Base-by-base conservation (phyloP, 768 basidiomycete genomes). In the Naganishia randhawae region DNA sequence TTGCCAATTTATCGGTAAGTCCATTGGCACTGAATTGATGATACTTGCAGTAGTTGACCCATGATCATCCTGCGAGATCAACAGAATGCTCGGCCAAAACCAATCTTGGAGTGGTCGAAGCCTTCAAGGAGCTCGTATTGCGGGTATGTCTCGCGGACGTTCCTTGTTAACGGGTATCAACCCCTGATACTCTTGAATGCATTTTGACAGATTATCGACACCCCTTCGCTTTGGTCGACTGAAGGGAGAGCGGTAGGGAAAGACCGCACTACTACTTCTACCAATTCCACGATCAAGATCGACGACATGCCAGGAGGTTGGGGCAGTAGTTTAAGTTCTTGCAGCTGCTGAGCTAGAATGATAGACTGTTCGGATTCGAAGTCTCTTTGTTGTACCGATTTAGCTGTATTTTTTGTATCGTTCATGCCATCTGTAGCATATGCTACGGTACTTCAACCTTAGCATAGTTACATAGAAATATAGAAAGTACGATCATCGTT, bases 41-140 rank as follows among this genome's bases (percentile, higher is more conserved):
- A 17, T 41, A 10, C 33, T 37, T 35, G 48, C 22, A 3, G 19
- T 25, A 35, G 19, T 35, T 50, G 25, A 52, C 29, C 33, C 29
- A 19, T n/a, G 19, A 33, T 42, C 9, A 5, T 7, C 13, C n/a
- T 48, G n/a, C 45, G 11, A 7, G n/a, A 22, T 22, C 19, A 17
- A n/a, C 69, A 81, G 95, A 98, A 81, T 88, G 91, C 0, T 91
- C 89, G 0, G 95, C 95, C 0, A 97, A 97, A 86, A 96, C 91
- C 0, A 86, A 88, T 9, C 83, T 90, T 0, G 88, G 89, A 17
- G 93, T 97, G 7, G 84, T 83, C 33, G 90, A 91, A 51, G 86
- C 88, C 2, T 89, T 89, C 74, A 81, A 84, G 50, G 88, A 89
- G 64, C 85, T 95, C 7, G 92, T 96, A 25, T 84, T 85, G 76